Percentiles rank a stretch among this genome's conserved stretches.
phyloP scores from a whole-genome alignment of 2,329 filamentous ascomycete genomes.

The Diaporthe longicolla region DNA sequence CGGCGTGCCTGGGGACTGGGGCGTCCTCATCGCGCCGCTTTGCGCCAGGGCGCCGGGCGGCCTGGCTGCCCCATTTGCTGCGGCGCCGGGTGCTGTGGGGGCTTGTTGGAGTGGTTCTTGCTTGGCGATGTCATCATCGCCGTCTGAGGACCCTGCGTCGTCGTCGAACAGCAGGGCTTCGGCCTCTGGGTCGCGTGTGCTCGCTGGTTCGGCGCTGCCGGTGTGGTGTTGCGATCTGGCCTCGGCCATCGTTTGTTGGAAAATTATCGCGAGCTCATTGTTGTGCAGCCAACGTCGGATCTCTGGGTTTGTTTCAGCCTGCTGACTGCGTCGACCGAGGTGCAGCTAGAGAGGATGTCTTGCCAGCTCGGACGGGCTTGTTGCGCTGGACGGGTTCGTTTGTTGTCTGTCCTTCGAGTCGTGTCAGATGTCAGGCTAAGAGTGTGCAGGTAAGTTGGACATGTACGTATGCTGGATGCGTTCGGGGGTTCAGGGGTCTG shows the following conservation, averaged over 20 bases:
- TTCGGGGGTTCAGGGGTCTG: constrained; percentile 11
- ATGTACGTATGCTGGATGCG: not conserved
- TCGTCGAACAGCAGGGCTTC: constrained; percentile 47
- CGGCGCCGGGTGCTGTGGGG: constrained; percentile 38
- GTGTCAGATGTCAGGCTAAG: not conserved
- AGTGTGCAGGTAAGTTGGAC: constrained; percentile 8
- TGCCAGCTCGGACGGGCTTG: not conserved
- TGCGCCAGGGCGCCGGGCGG: constrained; percentile 27
- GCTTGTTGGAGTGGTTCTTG: constrained; percentile 7
- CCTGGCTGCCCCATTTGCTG: constrained; percentile 14
- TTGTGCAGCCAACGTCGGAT: constrained; percentile 34
- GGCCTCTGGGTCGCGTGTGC: constrained; percentile 44
- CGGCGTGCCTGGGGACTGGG: constrained; percentile 7
- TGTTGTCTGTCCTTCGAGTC: not conserved
- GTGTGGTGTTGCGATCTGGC: constrained; percentile 47
- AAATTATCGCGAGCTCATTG: constrained; percentile 48
- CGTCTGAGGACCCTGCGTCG: constrained; percentile 40
- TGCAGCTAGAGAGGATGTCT: not conserved
- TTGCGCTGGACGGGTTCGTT: not conserved
- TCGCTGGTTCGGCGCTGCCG: constrained; percentile 38
- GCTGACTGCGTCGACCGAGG: constrained; percentile 19
- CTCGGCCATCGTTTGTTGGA: constrained; percentile 47
- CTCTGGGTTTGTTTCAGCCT: constrained; percentile 10
- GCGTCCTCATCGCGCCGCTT: constrained; percentile 39
- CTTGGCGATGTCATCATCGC: constrained; percentile 39